Evolutionary conservation across 2,329 filamentous ascomycete species (phyloP).

Genomic region (Hirsutella thompsonii): DNA sequence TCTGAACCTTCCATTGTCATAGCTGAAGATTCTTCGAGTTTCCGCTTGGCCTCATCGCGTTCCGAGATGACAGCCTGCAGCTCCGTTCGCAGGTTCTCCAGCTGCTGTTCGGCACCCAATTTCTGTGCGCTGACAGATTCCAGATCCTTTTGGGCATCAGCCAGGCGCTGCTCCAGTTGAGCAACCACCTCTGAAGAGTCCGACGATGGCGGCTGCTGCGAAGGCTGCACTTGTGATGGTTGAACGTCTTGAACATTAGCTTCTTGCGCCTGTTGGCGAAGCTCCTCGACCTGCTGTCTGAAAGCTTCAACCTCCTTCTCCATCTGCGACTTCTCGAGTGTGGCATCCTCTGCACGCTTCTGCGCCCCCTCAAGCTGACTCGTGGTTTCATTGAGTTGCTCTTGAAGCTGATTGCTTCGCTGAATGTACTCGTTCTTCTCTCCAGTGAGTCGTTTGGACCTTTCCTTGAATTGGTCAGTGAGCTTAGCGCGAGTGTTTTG

Average conservation of each 20-base stretch:
- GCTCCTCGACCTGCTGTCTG: slow-evolving; percentile 16
- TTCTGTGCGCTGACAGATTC: slow-evolving; percentile 56
- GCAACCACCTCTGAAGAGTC: slow-evolving; percentile 31
- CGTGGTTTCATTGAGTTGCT: slow-evolving; percentile 32
- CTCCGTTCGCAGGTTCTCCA: slow-evolving; percentile 41
- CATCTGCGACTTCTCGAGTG: slow-evolving; percentile 19
- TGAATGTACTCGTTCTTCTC: slow-evolving; percentile 39
- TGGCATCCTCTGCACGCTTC: slow-evolving; percentile 18
- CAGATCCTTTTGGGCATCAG: slow-evolving; percentile 44
- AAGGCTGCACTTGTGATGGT: slow-evolving; percentile 2
- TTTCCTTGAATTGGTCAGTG: slow-evolving; percentile 50
- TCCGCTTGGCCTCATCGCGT: slow-evolving; percentile 44
- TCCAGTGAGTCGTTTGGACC: slow-evolving; percentile 39
- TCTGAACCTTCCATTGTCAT: slow-evolving; percentile 4
- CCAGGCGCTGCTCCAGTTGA: slow-evolving; percentile 36
- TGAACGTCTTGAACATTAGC: slow-evolving; percentile 19
- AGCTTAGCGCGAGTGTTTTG: slow-evolving; percentile 37
- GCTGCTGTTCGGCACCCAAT: slow-evolving; percentile 50
- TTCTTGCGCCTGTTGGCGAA: slow-evolving; percentile 14
- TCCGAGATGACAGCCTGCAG: slow-evolving; percentile 50
- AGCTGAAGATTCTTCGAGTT: slow-evolving; percentile 18
- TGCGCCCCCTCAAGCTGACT: slow-evolving; percentile 42
- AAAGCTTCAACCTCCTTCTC: slow-evolving; percentile 21
- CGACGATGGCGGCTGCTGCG: slow-evolving; percentile 19
- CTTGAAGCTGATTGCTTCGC: slow-evolving; percentile 39